Evolutionary conservation across 2,329 filamentous ascomycete genomes (phyloP).

Genomic region (Venturia asperata): DNA sequence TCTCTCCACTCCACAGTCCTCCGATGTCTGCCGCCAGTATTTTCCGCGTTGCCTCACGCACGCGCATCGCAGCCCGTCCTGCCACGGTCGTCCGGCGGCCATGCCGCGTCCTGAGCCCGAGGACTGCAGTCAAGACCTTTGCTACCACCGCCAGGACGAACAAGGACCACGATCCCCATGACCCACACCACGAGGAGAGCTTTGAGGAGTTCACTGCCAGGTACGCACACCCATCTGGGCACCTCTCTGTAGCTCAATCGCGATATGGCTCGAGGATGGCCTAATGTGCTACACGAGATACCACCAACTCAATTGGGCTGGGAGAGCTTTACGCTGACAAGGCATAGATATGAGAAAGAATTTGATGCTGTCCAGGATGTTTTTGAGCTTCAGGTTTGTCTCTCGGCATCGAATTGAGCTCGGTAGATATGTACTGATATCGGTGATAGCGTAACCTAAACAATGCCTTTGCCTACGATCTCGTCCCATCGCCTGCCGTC

Average conservation of each 20-base stretch:
- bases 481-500: conserved; percentile 89
- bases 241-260: conserved; percentile 19
- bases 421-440: conserved; percentile 1
- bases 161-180: neutral
- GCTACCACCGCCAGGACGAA: conserved; percentile 10
- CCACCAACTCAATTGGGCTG: conserved; percentile 12
- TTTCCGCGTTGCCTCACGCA: conserved; percentile 17
- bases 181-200: conserved; percentile 63
- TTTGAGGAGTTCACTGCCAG: conserved; percentile 98
- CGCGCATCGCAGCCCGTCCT: conserved; percentile 11
- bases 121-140: conserved; percentile 15
- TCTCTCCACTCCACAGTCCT: conserved; percentile 14
- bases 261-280: conserved; percentile 3
- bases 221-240: conserved; percentile 48
- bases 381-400: conserved; percentile 84
- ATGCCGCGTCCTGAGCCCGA: conserved; percentile 1
- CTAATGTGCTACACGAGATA: conserved; percentile 21
- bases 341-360: conserved; percentile 93
- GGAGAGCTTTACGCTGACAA: conserved; percentile 19
- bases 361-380: conserved; percentile 97
- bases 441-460: conserved; percentile 81
- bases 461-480: conserved; percentile 99
- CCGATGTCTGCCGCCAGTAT: conserved; percentile 17
- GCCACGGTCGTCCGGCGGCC: conserved; percentile 10
- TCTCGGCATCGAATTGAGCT: neutral